Evolutionary conservation across 1,139 yeast species (phyloP), one percentile per base, ranked within the genome.

Genomic region (Kodamaea arcana): DNA sequence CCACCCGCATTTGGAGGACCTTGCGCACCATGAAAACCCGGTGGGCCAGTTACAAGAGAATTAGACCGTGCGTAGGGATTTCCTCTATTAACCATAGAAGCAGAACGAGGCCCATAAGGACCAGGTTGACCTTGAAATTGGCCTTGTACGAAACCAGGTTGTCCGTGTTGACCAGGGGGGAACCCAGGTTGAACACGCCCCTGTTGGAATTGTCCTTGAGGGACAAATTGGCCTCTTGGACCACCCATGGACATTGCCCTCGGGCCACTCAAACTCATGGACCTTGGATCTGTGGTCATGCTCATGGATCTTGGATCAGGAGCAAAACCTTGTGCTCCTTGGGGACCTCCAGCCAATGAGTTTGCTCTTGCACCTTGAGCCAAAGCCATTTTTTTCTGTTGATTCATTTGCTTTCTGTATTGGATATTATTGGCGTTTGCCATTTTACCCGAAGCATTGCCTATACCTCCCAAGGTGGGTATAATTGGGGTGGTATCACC

Each of bases 401-500:
- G 78, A 36, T 80, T 79, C 72, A 79, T 70, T 45, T 74, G 81
- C 47, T 81, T 83, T 44, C 94, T 64, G 51, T 83, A 83, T 42
- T 79, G 80, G 8, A 75, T 62, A 46, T 75, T 80, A 43, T 61
- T 69, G 50, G 61, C 49, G 27, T 54, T 52, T 22, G 50, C 50
- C 12, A 45, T 48, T 16, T 34, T 25, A 4, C 49, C 46, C 11
- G 43, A 30, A 8, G 41, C 34, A 18, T 34, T 35, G 2, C 33
- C 36, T n/a, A 37, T 24, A 6, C 46, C 43, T 0, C 70, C 66
- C 10, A 83, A 37, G 0, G 86, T 80, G 8, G 94, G 94, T 28
- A 83, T 83, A 43, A 81, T 77, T 4, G 92, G 90, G 0, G 86
- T 72, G 0, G 88, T 72, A 46, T 80, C 87, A 2, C 82, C 82